A percentile compares a stretch with the other conserved stretches of the same genome.
phyloP scores from a whole-genome alignment of 2,329 filamentous ascomycete species.

The Hymenoscyphus infarciens region DNA sequence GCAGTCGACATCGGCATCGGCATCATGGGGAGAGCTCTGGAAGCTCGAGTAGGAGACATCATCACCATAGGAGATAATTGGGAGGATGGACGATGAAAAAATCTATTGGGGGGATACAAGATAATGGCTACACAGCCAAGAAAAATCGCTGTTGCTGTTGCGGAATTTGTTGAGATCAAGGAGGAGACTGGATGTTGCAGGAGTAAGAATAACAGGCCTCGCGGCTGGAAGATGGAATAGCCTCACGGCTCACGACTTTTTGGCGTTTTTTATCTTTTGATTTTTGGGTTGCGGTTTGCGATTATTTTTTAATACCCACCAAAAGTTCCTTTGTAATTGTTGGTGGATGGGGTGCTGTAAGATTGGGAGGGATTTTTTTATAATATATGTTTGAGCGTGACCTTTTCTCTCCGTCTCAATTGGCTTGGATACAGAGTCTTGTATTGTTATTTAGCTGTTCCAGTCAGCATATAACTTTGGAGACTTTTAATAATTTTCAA shows the following conservation, averaged over 20 bases:
- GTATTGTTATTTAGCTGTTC: conserved; percentile 4
- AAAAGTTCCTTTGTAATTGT: conserved; percentile 20
- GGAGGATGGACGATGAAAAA: conserved; percentile 11
- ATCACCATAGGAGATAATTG: conserved; percentile 28
- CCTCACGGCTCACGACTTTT: conserved; percentile 38
- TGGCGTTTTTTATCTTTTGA: conserved; percentile 27
- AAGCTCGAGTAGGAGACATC: conserved; percentile 31
- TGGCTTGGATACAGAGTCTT: background rate
- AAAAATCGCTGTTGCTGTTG: conserved; percentile 3
- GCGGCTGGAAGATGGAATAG: conserved; percentile 39
- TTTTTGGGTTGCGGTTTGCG: background rate
- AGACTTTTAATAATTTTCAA: background rate
- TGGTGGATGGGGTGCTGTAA: conserved; percentile 13
- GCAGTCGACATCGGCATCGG: conserved; percentile 39
- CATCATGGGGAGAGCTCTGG: conserved; percentile 35
- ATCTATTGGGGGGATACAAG: conserved; percentile 22
- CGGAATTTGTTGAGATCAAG: conserved; percentile 4
- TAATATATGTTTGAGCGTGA: background rate
- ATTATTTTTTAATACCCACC: conserved; percentile 32
- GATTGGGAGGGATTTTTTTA: conserved; percentile 6
- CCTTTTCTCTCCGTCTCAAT: conserved; percentile 10
- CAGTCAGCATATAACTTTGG: background rate
- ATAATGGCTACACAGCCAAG: conserved; percentile 22
- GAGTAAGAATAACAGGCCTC: conserved; percentile 36
- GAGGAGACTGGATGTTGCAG: conserved; percentile 14